Evolutionary conservation across 257 asterid species (phyloP), one percentile per base, ranked within the genome.

Genomic region (Mitragyna speciosa): DNA sequence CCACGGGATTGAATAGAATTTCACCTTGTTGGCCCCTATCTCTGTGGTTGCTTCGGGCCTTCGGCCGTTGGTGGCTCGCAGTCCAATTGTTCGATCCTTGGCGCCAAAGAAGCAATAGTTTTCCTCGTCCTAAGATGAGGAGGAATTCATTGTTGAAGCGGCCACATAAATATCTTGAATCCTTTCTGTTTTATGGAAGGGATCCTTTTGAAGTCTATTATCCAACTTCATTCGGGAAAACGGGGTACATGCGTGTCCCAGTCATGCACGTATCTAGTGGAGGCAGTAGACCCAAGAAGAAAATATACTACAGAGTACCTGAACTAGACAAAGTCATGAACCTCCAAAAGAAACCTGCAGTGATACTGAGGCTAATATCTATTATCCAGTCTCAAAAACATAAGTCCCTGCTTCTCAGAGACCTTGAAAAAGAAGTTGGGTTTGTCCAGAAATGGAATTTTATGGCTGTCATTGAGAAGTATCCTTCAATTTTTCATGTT

Each of bases 361-460:
- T 93, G 74, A 87, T 95, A 75, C 80, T 95, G 58, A 85, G 82
- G 74, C 92, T 95, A 52, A 91, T 88, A 78, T 92, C 94, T 86
- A 85, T 93, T 17, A 88, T 95, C 68, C 90, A 87, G 49, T 93
- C 98, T 71, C 97, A 82, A 84, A 93, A 90, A 86, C 82, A 78
- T 20, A 91, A 78, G 69, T 83, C 84, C 24, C 84, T 95, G 72
- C 90, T 84, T 73, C 97, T 95, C 33, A 86, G 99, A 88, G 99
- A 95, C 89, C 97, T 92, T n/a, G 99, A 93, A 82, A 95, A 95
- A 79, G 94, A 87, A 86, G 98, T 93, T 70, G 99, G 99, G 70
- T 92, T 93, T 66, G 96, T 92, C 80, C 93, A 93, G 86, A 95
- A 95, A 83, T 93, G 99, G 98, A 95, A 94, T 70, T 86, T 84